Conservation (phyloP, 1,284 basidiomycete genomes). For the Moniliophthora roreri region DNA sequence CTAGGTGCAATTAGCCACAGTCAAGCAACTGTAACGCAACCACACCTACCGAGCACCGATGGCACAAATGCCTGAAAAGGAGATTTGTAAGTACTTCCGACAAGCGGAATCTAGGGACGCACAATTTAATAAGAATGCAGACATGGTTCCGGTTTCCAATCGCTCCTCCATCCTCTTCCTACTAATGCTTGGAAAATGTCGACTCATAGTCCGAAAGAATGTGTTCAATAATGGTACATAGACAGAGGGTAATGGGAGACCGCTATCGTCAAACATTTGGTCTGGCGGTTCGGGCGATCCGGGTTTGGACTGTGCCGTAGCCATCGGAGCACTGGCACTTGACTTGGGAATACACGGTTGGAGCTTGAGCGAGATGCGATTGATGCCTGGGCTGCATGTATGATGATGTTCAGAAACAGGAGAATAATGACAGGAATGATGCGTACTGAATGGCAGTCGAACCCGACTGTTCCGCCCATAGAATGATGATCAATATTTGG, state of each 20-base stretch:
- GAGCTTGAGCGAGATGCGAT: constrained; percentile 38
- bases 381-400: constrained; percentile 36
- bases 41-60: constrained; percentile 25
- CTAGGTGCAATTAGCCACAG: not conserved
- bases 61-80: constrained; percentile 29
- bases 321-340: constrained; percentile 17
- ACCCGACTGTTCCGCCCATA: constrained; percentile 26
- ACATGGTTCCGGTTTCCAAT: constrained; percentile 38
- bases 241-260: constrained; percentile 33
- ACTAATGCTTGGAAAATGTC: constrained; percentile 36
- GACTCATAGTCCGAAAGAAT: constrained; percentile 33
- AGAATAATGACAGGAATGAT: not conserved
- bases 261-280: constrained; percentile 31
- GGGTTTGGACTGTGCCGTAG: constrained; percentile 17
- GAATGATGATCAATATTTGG: not conserved
- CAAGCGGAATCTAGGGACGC: constrained; percentile 2
- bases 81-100: not conserved
- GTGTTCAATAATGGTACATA: constrained; percentile 33
- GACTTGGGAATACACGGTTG: constrained; percentile 20
- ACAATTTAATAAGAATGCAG: constrained; percentile 35
- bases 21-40: not conserved
- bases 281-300: constrained; percentile 17
- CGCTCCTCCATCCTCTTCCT: constrained; percentile 33
- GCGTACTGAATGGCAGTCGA: constrained; percentile 26
- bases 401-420: constrained; percentile 1